Percentiles rank a stretch among this genome's conserved stretches.
Conservation (phyloP, 1,284 basidiomycete species). For the Rhodofomes roseus region DNA sequence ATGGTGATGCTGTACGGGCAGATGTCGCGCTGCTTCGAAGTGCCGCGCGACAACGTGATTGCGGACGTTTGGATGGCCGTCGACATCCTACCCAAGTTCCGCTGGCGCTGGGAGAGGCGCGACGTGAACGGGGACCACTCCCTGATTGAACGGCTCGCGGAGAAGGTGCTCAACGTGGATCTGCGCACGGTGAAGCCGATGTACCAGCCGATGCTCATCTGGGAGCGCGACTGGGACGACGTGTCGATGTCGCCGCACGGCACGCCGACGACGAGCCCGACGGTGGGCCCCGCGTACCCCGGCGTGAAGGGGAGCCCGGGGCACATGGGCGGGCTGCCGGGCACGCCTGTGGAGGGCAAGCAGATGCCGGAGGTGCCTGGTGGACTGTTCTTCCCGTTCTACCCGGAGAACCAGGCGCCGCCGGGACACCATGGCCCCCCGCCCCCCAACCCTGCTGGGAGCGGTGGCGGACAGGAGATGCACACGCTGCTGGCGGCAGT, state of each 20-base stretch:
- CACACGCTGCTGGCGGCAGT: slow-evolving; percentile 51
- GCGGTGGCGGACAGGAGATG: slow-evolving; percentile 37
- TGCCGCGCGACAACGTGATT: slow-evolving; percentile 59
- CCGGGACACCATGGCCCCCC: slow-evolving; percentile 14
- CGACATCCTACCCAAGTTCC: slow-evolving; percentile 79
- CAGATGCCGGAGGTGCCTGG: slow-evolving; percentile 58
- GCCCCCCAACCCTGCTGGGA: slow-evolving; percentile 13
- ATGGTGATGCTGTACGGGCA: slow-evolving; percentile 85
- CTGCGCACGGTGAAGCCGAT: slow-evolving; percentile 58
- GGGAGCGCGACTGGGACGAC: slow-evolving; percentile 69
- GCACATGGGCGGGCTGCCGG: slow-evolving; percentile 2
- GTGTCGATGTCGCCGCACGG: slow-evolving; percentile 18
- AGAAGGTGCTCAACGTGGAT: slow-evolving; percentile 69
- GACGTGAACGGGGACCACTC: slow-evolving; percentile 74
- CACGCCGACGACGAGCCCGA: slow-evolving; percentile 21
- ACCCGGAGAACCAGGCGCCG: slow-evolving; percentile 45
- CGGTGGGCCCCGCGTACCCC: slow-evolving; percentile 24
- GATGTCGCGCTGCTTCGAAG: slow-evolving; percentile 68
- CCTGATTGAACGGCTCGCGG: slow-evolving; percentile 74
- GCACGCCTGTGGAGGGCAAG: slow-evolving; percentile 19
- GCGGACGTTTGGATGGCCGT: slow-evolving; percentile 81
- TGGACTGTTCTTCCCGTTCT: slow-evolving; percentile 72
- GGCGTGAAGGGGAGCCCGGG: slow-evolving; percentile 14
- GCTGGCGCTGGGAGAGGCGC: slow-evolving; percentile 84
- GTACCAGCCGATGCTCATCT: slow-evolving; percentile 52